Percentiles rank a stretch among this genome's conserved stretches.
These are phyloP conservation scores for Diphasiastrum complanatum DNA, from an alignment of 83 land plant species.

Conservation along the genomic window DNA sequence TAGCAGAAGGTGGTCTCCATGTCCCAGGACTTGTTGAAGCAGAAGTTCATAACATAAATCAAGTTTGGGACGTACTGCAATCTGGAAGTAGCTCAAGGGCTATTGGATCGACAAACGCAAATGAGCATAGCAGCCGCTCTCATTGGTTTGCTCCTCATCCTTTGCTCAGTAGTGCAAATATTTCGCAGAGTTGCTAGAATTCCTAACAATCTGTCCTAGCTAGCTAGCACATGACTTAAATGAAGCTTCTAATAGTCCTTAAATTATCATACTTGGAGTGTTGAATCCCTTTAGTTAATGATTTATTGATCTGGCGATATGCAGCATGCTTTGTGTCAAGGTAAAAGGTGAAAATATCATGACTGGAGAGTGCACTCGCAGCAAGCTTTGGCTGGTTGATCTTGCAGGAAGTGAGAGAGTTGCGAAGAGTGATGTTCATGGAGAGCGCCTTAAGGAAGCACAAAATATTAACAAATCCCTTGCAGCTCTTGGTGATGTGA, in stretches of 20 bases:
- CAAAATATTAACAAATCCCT: conserved; percentile 90
- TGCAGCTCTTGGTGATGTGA: conserved; percentile 95
- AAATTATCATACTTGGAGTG: too few species aligned
- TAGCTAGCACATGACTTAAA: too few species aligned
- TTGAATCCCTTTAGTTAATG: too few species aligned
- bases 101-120: conserved; percentile 83
- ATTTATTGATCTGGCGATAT: too few species aligned
- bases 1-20: conserved; percentile 83
- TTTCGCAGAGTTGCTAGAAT: too few species aligned
- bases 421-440: conserved; percentile 90
- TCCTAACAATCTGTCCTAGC: too few species aligned
- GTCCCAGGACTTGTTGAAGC: conserved; percentile 96
- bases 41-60: conserved; percentile 59
- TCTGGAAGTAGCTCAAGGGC: conserved; percentile 88
- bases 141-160: conserved; percentile 63
- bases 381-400: conserved; percentile 97
- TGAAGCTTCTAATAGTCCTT: too few species aligned
- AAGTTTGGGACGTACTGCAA: conserved; percentile 94
- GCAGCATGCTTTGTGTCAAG: conserved; percentile 94
- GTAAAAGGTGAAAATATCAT: conserved; percentile 69
- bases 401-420: conserved; percentile 97
- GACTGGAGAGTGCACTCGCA: conserved; percentile 79
- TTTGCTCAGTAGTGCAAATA: background rate
- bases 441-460: conserved; percentile 90
- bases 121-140: conserved; percentile 97